Conservation (phyloP, 2,329 filamentous ascomycete species). For the Botryotinia calthae region DNA sequence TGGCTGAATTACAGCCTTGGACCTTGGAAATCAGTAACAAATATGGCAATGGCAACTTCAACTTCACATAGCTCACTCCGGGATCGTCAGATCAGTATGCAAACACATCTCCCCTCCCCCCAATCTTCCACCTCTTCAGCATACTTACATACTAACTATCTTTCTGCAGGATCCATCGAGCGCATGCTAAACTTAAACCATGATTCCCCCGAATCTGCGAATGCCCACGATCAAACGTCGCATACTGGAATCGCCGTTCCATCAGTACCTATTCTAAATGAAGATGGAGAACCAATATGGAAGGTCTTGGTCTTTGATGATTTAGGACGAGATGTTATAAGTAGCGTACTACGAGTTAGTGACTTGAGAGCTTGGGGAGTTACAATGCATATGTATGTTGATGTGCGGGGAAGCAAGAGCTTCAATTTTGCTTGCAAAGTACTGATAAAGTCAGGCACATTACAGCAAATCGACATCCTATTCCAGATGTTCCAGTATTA, state of each 20-base stretch:
- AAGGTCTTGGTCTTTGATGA: slow-evolving; percentile 97
- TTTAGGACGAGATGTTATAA: slow-evolving; percentile 88
- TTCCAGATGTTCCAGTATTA: slow-evolving; percentile 93
- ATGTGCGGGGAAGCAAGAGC: slow-evolving; percentile 1
- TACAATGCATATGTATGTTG: slow-evolving; percentile 82
- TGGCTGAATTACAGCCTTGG: slow-evolving; percentile 39
- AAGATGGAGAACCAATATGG: slow-evolving; percentile 92
- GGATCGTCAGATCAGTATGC: slow-evolving; percentile 69
- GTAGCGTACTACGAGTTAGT: slow-evolving; percentile 89
- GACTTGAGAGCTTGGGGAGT: slow-evolving; percentile 93
- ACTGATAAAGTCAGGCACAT: slow-evolving; percentile 63
- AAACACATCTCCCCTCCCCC: slow-evolving; percentile 16
- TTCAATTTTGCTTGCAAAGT: slow-evolving; percentile 13
- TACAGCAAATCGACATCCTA: slow-evolving; percentile 76
- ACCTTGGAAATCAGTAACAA: slow-evolving; percentile 32
- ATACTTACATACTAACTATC: slow-evolving; percentile 22
- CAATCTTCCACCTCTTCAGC: slow-evolving; percentile 24
- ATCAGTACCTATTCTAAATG: slow-evolving; percentile 75
- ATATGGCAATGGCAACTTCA: slow-evolving; percentile 45
- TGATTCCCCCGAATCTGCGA: slow-evolving; percentile 51
- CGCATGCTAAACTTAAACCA: slow-evolving; percentile 95
- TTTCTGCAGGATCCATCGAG: slow-evolving; percentile 74
- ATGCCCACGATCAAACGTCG: slow-evolving; percentile 58
- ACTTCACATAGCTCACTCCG: slow-evolving; percentile 57
- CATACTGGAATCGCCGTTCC: slow-evolving; percentile 63